Evolutionary conservation across 768 basidiomycete genomes (phyloP), one percentile per base, ranked within the genome.

Genomic region (Harrya chromipes): DNA sequence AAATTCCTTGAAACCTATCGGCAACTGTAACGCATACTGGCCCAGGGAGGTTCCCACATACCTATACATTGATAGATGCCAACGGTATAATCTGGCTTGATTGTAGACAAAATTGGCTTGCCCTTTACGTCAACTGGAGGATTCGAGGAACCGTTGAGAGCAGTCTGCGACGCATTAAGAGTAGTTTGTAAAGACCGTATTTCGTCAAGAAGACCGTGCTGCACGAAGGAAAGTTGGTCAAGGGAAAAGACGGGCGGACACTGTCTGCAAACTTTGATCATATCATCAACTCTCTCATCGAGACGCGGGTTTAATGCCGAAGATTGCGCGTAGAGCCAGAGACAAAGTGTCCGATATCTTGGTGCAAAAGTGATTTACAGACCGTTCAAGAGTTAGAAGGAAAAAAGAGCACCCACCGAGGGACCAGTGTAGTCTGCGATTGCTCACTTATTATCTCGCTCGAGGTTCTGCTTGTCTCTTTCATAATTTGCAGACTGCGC

Each of bases 1-100:
- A 61, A 99, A 97, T 69, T 97, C 95, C 65, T 86, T 92, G 72
- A 90, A 98, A 6, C 97, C 95, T 97, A 58, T 34, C 16, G 38
- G 20, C 11, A 31, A 43, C 38, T 63, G 47, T 47, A 54, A 53
- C n/a, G 39, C 34, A 35, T 27, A 17, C 21, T 21, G 26, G 9
- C 41, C 29, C 29, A 29, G 29, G 29, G 29, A 45, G 40, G 19
- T 43, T 59, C 35, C 34, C 16, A 7, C 68, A 37, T 60, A 88
- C 94, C 95, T 52, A 99, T 99, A 0, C 91, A 82, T 65, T 99
- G 97, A 68, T 89, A 97, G 49, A 98, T 88, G 1, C 97, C 95
- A 10, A 85, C 67, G 0, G 89, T 89, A 59, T 83, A 87, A 61
- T 93, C 80, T 12, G 52, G 46, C 27, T 56, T 46, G 1, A 27